Evolutionary conservation across 2,329 filamentous ascomycete genomes (phyloP), one percentile per base, ranked within the genome.

Genomic region (Fusarium musae): DNA sequence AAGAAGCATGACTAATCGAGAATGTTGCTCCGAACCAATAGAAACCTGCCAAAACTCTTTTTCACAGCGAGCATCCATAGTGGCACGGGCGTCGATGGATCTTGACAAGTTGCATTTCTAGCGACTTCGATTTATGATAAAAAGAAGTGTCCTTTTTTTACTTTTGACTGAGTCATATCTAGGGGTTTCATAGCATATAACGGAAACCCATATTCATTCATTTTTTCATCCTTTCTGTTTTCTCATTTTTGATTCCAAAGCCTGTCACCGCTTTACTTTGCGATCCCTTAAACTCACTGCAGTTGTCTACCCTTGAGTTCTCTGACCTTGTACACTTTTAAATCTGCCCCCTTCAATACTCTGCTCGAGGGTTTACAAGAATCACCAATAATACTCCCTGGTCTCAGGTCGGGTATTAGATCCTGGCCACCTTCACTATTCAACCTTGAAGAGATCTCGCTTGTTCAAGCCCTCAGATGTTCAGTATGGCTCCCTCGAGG

Each of bases 71-170:
- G 21, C 61, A 16, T 37, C 36, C 54, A 61, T 26, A 19, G 52
- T 69, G 65, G 47, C 63, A 63, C 47, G 42, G 37, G 63, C 42
- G 32, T 46, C 49, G 37, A 59, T 28, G 52, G 53, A 74, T 69
- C 76, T 71, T 78, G 75, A 73, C 76, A 78, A 78, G 69, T 78
- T 78, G 76, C 43, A 66, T 65, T 78, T 78, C 77, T 75, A 77
- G 75, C 61, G 69, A 75, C 77, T 78, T 78, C 75, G 75, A 78
- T 74, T 56, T 19, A 64, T 49, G 47, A 66, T 28, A 34, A 34
- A 47, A 63, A 60, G 59, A 78, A 74, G 72, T 78, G 77, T 76
- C 77, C 77, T 77, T 62, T 62, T 16, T 17, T 77, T 61, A 44
- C 43, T 32, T 10, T 30, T 19, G 63, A 66, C 70, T 78, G 74